Evolutionary conservation across 768 basidiomycete species (phyloP).

Genomic region (Boletus sp.): DNA sequence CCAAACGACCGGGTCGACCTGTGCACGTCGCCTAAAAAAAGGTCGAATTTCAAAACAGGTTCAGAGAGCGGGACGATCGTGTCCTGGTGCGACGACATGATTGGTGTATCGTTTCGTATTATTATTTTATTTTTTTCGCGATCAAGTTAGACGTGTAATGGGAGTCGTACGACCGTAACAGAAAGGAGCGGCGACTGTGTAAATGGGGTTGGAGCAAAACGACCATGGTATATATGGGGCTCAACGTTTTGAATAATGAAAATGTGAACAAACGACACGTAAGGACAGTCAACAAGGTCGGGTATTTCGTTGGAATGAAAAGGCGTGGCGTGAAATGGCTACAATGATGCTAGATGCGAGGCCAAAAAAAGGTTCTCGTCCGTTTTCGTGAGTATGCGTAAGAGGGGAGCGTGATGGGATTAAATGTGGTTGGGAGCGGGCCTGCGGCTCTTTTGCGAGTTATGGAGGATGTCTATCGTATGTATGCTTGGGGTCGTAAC

Average conservation of each 20-base stretch:
- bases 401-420: constrained; percentile 7
- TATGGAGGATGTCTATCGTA: constrained; percentile 23
- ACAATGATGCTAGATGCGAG: constrained; percentile 5
- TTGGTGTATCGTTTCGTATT: no score
- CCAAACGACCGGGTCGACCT: no score
- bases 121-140: no score
- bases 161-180: no score
- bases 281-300: constrained; percentile 16
- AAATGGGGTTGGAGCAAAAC: no score
- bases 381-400: constrained; percentile 17
- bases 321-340: constrained; percentile 6
- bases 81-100: no score
- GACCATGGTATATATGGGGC: not conserved
- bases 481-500: constrained; percentile 22
- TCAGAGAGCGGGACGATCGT: no score
- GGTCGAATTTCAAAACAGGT: no score
- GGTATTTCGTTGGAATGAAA: constrained; percentile 13
- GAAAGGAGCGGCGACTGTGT: no score
- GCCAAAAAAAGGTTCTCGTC: constrained; percentile 1
- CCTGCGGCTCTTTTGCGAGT: constrained; percentile 9
- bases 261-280: constrained; percentile 6
- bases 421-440: not conserved
- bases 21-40: no score
- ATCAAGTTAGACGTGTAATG: no score
- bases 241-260: constrained; percentile 1